A percentile compares a stretch with the other conserved stretches of the same genome.
Evolutionary conservation across 2,329 filamentous ascomycete genomes (phyloP).

Genomic region (Fusarium anthophilum): DNA sequence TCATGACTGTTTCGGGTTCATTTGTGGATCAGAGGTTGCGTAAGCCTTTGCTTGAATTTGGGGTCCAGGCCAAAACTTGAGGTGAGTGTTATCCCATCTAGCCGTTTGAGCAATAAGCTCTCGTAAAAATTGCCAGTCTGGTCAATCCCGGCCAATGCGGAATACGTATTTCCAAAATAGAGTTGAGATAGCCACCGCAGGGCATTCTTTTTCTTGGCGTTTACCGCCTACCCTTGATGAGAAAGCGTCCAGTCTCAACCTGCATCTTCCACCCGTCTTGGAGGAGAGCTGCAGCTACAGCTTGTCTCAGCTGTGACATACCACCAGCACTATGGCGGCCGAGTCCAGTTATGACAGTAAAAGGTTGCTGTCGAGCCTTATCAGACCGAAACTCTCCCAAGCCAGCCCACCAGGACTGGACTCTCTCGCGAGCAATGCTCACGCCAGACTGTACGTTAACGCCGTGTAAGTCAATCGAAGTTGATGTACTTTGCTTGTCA

Average conservation of each 20-base stretch:
- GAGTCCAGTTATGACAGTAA: constrained; percentile 81
- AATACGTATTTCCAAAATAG: neutral
- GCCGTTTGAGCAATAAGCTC: neutral
- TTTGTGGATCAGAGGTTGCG: constrained; percentile 29
- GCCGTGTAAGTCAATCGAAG: constrained; percentile 81
- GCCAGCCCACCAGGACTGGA: constrained; percentile 78
- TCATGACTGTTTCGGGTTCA: constrained; percentile 12
- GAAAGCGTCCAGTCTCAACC: constrained; percentile 74
- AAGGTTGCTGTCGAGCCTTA: constrained; percentile 61
- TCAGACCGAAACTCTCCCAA: constrained; percentile 71
- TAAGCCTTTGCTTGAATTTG: constrained; percentile 24
- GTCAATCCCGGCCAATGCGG: neutral
- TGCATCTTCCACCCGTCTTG: constrained; percentile 86
- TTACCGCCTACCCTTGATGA: constrained; percentile 69
- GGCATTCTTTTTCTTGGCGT: constrained; percentile 10
- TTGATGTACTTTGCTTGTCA: constrained; percentile 68
- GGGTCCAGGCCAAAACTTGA: neutral
- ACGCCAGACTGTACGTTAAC: constrained; percentile 83
- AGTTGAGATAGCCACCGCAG: neutral
- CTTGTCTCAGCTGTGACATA: constrained; percentile 77
- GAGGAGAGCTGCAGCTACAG: constrained; percentile 79
- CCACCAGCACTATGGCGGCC: constrained; percentile 83
- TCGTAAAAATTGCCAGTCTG: neutral
- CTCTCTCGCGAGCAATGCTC: constrained; percentile 75
- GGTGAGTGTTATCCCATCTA: neutral